These are phyloP conservation scores for Rosellinia necatrix DNA, from an alignment of 2,329 filamentous ascomycete species.

Conservation along the genomic window DNA sequence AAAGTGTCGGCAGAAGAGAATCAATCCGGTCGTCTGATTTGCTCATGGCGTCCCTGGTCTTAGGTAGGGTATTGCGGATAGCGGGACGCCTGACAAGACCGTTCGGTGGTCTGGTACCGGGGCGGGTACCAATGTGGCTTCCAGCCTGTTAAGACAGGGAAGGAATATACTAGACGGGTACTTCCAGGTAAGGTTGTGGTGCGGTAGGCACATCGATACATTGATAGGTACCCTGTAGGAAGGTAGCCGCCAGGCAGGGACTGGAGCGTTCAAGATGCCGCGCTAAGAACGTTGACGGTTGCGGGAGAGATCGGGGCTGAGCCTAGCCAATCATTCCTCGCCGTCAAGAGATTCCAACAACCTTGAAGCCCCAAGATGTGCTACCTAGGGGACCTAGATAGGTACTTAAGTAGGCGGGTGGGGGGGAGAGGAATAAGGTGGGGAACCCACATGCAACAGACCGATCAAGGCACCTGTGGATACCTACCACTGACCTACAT, in stretches of 20 bases:
- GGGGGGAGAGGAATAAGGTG: no score
- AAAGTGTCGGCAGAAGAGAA: slow-evolving; percentile 27
- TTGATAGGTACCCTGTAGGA: slow-evolving; percentile 1
- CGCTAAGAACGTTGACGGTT: slow-evolving; percentile 20
- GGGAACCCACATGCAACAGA: no score
- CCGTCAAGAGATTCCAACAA: neutral
- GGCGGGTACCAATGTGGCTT: neutral
- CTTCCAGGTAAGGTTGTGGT: no score
- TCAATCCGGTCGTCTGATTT: slow-evolving; percentile 14
- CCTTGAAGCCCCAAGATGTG: neutral
- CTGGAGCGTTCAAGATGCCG: slow-evolving; percentile 16
- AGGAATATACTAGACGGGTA: neutral
- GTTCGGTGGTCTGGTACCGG: neutral
- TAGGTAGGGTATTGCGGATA: neutral
- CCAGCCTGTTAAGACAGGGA: neutral
- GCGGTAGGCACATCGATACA: no score
- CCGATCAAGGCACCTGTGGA: no score
- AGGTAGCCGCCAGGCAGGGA: slow-evolving; percentile 1
- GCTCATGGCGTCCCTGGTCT: neutral
- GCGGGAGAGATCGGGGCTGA: slow-evolving; percentile 20
- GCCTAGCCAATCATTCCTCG: slow-evolving; percentile 12
- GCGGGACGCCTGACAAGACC: neutral
- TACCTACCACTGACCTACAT: no score
- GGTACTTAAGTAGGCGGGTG: neutral
- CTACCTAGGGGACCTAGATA: neutral